These are phyloP conservation scores for Entomortierella chlamydospora DNA, from an alignment of 192 early-diverging fungal species.

Conservation along the genomic window DNA sequence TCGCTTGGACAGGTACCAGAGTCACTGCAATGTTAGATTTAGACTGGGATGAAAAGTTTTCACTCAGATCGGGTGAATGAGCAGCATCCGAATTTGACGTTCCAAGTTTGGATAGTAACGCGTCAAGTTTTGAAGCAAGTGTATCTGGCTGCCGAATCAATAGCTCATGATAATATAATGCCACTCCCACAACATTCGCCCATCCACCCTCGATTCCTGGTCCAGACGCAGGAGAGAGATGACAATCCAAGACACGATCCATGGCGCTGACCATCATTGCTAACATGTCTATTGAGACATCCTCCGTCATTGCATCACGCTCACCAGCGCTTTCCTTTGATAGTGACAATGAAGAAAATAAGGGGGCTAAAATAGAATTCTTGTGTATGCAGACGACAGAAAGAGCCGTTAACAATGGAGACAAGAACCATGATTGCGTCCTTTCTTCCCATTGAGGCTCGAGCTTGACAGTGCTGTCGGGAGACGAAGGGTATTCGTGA, in stretches of 20 bases:
- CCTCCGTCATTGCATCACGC: not conserved
- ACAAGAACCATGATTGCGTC: conserved; percentile 41
- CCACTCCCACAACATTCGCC: conserved; percentile 34
- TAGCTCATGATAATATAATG: conserved; percentile 35
- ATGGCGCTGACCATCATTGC: conserved; percentile 34
- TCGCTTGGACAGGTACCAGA: conserved; percentile 38
- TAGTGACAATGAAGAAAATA: conserved; percentile 13
- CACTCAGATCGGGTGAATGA: not conserved
- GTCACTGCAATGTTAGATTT: conserved; percentile 28
- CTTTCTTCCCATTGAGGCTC: conserved; percentile 16
- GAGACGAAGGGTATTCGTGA: conserved; percentile 9
- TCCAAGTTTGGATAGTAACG: conserved; percentile 4
- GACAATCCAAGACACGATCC: conserved; percentile 22
- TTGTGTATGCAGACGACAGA: conserved; percentile 14
- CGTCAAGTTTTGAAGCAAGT: conserved; percentile 5
- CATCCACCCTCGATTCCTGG: conserved; percentile 31
- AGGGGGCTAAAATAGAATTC: not conserved
- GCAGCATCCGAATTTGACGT: not conserved
- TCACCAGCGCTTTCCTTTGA: not conserved
- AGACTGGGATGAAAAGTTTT: not conserved
- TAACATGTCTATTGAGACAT: conserved; percentile 19
- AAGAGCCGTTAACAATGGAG: conserved; percentile 23
- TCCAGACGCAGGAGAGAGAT: conserved; percentile 1
- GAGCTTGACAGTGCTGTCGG: no score
- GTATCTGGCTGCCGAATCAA: not conserved